phyloP scores from a whole-genome alignment of 306 rosid species.

The Gastrolobium bilobum region DNA sequence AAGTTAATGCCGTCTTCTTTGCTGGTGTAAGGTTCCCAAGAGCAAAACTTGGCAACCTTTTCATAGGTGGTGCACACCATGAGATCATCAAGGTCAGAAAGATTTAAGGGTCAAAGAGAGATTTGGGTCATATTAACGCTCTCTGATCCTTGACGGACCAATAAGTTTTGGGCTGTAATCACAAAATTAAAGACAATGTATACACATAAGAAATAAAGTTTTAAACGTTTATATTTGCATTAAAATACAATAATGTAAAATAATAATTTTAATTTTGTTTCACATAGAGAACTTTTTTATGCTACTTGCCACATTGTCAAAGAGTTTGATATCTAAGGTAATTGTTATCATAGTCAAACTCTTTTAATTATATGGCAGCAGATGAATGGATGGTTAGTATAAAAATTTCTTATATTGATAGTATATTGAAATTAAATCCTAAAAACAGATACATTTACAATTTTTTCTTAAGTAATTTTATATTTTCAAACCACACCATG shows the following conservation, averaged over 20 bases:
- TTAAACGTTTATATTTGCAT: background rate
- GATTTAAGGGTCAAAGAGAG: slow-evolving; percentile 53
- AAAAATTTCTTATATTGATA: background rate
- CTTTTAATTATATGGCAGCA: background rate
- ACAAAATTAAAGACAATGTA: background rate
- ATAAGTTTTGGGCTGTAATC: background rate
- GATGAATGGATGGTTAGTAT: background rate
- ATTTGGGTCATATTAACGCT: slow-evolving; percentile 32
- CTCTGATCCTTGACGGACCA: background rate
- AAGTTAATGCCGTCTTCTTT: slow-evolving; percentile 53
- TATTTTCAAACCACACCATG: background rate
- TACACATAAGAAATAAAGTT: background rate
- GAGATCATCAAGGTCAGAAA: slow-evolving; percentile 65
- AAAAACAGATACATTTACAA: background rate
- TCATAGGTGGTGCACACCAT: slow-evolving; percentile 66
- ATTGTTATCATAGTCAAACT: slow-evolving; percentile 24
- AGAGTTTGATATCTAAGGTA: slow-evolving; percentile 2
- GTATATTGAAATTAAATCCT: background rate
- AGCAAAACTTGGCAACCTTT: slow-evolving; percentile 51
- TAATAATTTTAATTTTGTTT: background rate
- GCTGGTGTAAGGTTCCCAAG: slow-evolving; percentile 60
- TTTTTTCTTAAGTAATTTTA: background rate
- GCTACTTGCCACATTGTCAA: background rate
- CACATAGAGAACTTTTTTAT: background rate
- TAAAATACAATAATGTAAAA: background rate